These are phyloP conservation scores for Monilinia fructicola DNA, from an alignment of 2,329 filamentous ascomycete genomes.

Conservation along the genomic window DNA sequence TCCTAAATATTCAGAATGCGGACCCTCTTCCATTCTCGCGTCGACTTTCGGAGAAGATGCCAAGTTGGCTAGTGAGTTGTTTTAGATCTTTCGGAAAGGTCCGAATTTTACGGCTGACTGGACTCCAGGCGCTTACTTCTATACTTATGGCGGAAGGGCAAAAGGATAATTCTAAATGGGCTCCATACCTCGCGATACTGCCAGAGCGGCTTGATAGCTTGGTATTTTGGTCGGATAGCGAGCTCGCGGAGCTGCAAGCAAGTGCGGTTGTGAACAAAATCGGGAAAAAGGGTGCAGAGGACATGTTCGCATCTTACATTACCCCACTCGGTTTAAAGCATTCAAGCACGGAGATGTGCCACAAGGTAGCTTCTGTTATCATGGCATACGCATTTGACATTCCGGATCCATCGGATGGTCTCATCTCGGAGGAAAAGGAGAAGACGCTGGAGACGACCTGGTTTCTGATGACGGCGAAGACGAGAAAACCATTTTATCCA, in stretches of 20 bases:
- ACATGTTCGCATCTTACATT: slow-evolving; percentile 54
- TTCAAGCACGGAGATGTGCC: slow-evolving; percentile 50
- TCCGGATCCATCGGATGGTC: slow-evolving; percentile 32
- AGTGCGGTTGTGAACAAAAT: slow-evolving; percentile 65
- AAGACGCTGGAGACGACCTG: slow-evolving; percentile 50
- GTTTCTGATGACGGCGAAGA: slow-evolving; percentile 49
- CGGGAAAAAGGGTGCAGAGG: slow-evolving; percentile 58
- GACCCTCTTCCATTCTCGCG: slow-evolving; percentile 43
- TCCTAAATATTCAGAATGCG: slow-evolving; percentile 60
- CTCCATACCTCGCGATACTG: slow-evolving; percentile 61
- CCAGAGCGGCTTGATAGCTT: slow-evolving; percentile 63
- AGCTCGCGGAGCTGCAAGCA: slow-evolving; percentile 61
- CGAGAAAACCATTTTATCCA: slow-evolving; percentile 53
- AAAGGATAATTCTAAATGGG: slow-evolving; percentile 40
- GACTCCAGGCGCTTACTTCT: slow-evolving; percentile 21
- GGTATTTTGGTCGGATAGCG: slow-evolving; percentile 65
- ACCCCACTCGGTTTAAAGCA: slow-evolving; percentile 51
- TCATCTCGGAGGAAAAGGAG: slow-evolving; percentile 47
- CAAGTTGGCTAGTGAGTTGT: slow-evolving; percentile 47
- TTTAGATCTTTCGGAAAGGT: slow-evolving; percentile 24
- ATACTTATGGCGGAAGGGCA: slow-evolving; percentile 34
- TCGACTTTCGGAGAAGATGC: slow-evolving; percentile 40
- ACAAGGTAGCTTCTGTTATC: slow-evolving; percentile 65
- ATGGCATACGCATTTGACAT: slow-evolving; percentile 75
- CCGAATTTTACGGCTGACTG: slow-evolving; percentile 13